Evolutionary conservation across 2,329 filamentous ascomycete genomes (phyloP), one percentile per base, ranked within the genome.

Genomic region (Aspergillus bombycis): DNA sequence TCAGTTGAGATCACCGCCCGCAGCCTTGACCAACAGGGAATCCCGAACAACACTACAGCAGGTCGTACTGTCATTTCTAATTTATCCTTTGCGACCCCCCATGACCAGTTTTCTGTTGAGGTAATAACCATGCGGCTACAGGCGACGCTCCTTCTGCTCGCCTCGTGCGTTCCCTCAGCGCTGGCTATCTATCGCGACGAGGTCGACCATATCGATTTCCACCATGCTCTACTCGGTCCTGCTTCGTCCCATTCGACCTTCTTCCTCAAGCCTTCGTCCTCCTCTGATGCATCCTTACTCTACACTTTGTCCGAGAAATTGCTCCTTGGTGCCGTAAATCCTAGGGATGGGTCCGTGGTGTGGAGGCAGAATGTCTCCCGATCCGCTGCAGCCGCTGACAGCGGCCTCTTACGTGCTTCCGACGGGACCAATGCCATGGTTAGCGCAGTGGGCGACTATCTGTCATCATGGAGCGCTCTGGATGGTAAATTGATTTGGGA

Each of bases 141-240:
- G 71, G 76, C 74, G 72, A 75, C 77, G 62, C 70, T 77, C 58
- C 68, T 79, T 45, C 65, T 77, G 68, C 71, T 78, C 69, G 74
- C 78, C 67, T 78, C 74, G 58, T 88, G 72, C 81, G 82, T 70
- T 76, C 83, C 71, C 73, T 83, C 74, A 81, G 71, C 86, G 58
- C 76, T 80, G 73, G 92, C 93, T 68, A 88, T 98, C 64, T 97
- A 93, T 81, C 85, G 87, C 70, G 95, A 99, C 75, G 94, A 99
- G 79, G 93, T 96, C 70, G 94, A 89, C 81, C 86, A 92, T 72
- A 87, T 96, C 77, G 95, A 99, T 80, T 98, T 93, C 82, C 94
- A 98, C 80, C 89, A 96, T 81, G 88, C 92, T 68, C 89, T 98
- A 56, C 83, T 99, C 73, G 95, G 95, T 73, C 81, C 92, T 43